A percentile compares a stretch with the other conserved stretches of the same genome.
phyloP scores from a whole-genome alignment of 441 rosid genomes.

The California macrophylla region DNA sequence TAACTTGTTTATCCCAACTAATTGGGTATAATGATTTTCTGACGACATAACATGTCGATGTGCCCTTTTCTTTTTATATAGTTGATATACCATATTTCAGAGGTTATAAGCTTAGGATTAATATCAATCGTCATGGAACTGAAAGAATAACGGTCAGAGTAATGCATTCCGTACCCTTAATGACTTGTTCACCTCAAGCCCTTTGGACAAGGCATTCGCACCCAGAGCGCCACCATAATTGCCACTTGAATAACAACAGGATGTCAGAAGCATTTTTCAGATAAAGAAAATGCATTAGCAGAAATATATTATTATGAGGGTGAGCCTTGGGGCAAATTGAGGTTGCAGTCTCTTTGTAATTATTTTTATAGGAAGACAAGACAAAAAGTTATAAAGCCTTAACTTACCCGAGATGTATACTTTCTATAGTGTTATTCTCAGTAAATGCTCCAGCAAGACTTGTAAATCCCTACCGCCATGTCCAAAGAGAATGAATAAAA shows the following conservation, averaged over 20 bases:
- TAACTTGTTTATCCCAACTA: not conserved
- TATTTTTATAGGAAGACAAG: not conserved
- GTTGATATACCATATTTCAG: not conserved
- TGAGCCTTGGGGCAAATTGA: no score
- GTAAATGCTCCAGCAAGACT: slow-evolving; percentile 76
- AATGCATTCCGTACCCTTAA: slow-evolving; percentile 40
- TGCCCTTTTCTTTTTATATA: not conserved
- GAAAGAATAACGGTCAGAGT: not conserved
- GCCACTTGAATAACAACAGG: slow-evolving; percentile 45
- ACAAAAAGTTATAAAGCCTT: slow-evolving; percentile 9
- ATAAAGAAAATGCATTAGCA: slow-evolving; percentile 17
- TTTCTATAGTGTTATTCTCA: slow-evolving; percentile 58
- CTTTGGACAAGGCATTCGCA: slow-evolving; percentile 88
- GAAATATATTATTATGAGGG: slow-evolving; percentile 4
- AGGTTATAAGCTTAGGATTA: not conserved
- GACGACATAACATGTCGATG: not conserved
- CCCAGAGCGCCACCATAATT: slow-evolving; percentile 94
- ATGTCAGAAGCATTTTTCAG: slow-evolving; percentile 22
- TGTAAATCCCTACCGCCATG: slow-evolving; percentile 84
- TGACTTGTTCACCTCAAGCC: slow-evolving; percentile 77
- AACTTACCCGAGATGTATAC: slow-evolving; percentile 79
- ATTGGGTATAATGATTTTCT: not conserved
- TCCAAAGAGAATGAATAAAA: slow-evolving; percentile 24
- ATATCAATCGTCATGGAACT: slow-evolving; percentile 1
- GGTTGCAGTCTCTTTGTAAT: no score